Evolutionary conservation across 148 eudicot genomes (phyloP).

Genomic region (Heliamphora exappendiculata): DNA sequence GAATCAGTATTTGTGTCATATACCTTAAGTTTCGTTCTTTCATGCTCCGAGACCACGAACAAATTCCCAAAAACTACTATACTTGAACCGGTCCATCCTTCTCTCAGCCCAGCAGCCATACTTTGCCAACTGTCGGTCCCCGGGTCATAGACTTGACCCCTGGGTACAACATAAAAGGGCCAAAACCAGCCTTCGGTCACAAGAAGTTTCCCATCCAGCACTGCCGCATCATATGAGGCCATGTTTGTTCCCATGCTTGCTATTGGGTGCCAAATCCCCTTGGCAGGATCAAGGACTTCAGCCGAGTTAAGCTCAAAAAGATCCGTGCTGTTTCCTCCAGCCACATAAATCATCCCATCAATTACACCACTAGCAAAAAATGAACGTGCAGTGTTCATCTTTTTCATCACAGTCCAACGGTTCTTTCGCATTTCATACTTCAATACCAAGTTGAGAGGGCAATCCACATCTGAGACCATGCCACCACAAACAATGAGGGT

Average conservation of each 20-base stretch:
- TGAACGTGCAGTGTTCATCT: constrained; percentile 73
- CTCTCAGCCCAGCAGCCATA: constrained; percentile 78
- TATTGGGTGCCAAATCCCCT: constrained; percentile 59
- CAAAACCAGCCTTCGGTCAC: constrained; percentile 98
- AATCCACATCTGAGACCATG: constrained; percentile 62
- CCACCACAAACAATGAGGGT: constrained; percentile 79
- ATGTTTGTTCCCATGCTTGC: constrained; percentile 68
- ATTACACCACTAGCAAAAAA: constrained; percentile 83
- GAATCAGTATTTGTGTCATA: constrained; percentile 56
- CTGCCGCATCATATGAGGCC: constrained; percentile 87
- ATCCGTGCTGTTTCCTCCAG: constrained; percentile 77
- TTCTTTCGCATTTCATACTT: constrained; percentile 68
- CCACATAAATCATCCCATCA: constrained; percentile 78
- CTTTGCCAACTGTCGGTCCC: constrained; percentile 62
- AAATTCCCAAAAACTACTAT: constrained; percentile 63
- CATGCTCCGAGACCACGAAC: constrained; percentile 90
- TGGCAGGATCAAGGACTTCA: constrained; percentile 61
- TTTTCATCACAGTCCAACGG: constrained; percentile 82
- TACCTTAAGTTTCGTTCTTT: constrained; percentile 84
- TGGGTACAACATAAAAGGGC: constrained; percentile 86
- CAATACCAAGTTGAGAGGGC: constrained; percentile 75
- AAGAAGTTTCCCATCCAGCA: constrained; percentile 74
- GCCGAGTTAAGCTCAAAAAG: constrained; percentile 83
- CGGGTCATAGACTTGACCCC: constrained; percentile 91
- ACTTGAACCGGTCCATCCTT: constrained; percentile 98